Evolutionary conservation across 169 alveolate genomes (phyloP).

Genomic region (Cryptosporidium viatorum): DNA sequence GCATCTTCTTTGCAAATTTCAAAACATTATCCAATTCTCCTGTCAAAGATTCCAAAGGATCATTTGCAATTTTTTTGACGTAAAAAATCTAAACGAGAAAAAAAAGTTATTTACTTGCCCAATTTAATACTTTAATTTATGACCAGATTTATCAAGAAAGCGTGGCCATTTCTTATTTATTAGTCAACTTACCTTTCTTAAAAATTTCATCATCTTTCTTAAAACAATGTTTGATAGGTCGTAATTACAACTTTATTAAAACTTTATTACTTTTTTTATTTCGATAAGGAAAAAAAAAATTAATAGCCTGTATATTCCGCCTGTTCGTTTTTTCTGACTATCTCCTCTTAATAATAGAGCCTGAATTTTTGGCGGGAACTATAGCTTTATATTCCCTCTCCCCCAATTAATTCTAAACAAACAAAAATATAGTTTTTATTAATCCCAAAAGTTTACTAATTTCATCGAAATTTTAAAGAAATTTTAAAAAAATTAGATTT

Average conservation of each 20-base stretch:
- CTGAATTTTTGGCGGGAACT: background rate
- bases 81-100: constrained; percentile 12
- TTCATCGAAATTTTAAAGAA: too few species aligned
- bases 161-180: background rate
- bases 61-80: constrained; percentile 51
- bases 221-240: too few species aligned
- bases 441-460: too few species aligned
- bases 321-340: background rate
- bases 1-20: constrained; percentile 57
- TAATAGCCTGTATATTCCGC: background rate
- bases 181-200: constrained; percentile 44
- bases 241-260: background rate
- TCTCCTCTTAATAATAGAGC: background rate
- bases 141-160: background rate
- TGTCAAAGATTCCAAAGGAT: constrained; percentile 58
- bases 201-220: constrained; percentile 24
- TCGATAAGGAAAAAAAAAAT: background rate
- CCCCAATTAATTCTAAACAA: background rate
- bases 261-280: background rate
- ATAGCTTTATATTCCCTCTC: background rate
- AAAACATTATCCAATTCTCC: constrained; percentile 68
- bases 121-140: too few species aligned
- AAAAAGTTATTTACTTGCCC: background rate
- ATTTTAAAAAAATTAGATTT: too few species aligned
- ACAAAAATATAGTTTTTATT: too few species aligned